Evolutionary conservation across 169 alveolate species (phyloP), one percentile per base, ranked within the genome.

Genomic region (Plasmodium gonderi): DNA sequence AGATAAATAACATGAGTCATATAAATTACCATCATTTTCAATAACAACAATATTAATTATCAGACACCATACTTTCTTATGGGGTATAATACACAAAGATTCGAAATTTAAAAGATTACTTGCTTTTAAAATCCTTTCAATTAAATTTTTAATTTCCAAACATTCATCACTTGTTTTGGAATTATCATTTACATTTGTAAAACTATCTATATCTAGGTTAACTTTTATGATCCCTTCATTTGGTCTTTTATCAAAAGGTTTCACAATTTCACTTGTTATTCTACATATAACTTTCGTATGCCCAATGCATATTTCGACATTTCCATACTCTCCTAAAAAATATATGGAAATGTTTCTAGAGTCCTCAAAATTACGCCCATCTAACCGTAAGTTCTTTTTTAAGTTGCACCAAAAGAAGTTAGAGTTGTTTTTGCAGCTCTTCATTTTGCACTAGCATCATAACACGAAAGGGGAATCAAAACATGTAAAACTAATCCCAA

Each of bases 251-350:
- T 82, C 92, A 82, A 17, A 49, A 0, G 92, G 92, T 36, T 82
- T 82, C n/a, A 82, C 92, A 42, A 82, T 82, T 69, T 82, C 92
- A 82, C 92, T 69, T 49, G 92, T 82, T 9, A 82, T 82, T 69
- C 20, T 82, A 47, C 92, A 82, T 68, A 82, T 72, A 26, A 82
- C 92, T 67, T 82, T 82, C 38, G 92, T 82, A 47, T 45, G 51
- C 11, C 92, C 92, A 45, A 82, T 82, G 36, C 80, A 44, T 17
- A 82, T 44, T 64, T 82, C 92, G 20, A 82, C 92, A 82, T 82
- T 44, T 14, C 92, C 92, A 42, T 82, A 40, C 3, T 82, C 92
- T 20, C 81, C 81, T 33, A 82, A 68, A 82, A 82, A 82, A 54
- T 82, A 68, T 68, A 82, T 82, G 23, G 83, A 82, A 31, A 82